These are phyloP conservation scores for Fonticula alba DNA, from an alignment of 78 protist genomes.

Conservation along the genomic window DNA sequence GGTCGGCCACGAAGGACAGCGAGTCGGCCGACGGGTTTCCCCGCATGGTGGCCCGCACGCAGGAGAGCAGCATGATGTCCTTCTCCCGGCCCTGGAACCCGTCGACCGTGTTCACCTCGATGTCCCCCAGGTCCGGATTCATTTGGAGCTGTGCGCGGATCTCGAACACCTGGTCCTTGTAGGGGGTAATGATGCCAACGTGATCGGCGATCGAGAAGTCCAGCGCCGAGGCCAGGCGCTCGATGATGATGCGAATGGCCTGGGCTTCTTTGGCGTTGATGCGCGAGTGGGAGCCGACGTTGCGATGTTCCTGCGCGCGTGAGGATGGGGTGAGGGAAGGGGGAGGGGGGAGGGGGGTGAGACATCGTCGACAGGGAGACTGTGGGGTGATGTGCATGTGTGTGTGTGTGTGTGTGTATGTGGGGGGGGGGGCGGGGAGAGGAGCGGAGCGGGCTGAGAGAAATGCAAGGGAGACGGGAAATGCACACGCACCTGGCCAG, in stretches of 20 bases:
- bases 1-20: slow-evolving; percentile 31
- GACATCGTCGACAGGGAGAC: too few relatives aligned
- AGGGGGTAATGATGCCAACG: neutral
- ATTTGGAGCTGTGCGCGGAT: neutral
- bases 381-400: too few relatives aligned
- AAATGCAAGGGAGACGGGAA: too few relatives aligned
- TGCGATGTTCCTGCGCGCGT: neutral
- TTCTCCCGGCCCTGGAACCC: slow-evolving; percentile 54
- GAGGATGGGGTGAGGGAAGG: too few relatives aligned
- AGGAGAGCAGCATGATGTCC: slow-evolving; percentile 27
- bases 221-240: neutral
- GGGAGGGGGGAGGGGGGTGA: too few relatives aligned
- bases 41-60: slow-evolving; percentile 19
- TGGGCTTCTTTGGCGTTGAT: neutral
- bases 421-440: too few relatives aligned
- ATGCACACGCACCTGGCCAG: too few relatives aligned
- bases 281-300: neutral
- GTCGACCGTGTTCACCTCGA: slow-evolving; percentile 43
- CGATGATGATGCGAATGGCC: neutral
- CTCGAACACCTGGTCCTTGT: neutral
- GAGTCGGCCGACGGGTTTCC: neutral
- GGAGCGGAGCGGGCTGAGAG: too few relatives aligned
- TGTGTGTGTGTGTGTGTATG: too few relatives aligned
- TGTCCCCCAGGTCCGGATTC: too few relatives aligned
- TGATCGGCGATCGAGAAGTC: neutral